Evolutionary conservation across 2,329 filamentous ascomycete species (phyloP).

Genomic region (Pleurostoma richardsiae): DNA sequence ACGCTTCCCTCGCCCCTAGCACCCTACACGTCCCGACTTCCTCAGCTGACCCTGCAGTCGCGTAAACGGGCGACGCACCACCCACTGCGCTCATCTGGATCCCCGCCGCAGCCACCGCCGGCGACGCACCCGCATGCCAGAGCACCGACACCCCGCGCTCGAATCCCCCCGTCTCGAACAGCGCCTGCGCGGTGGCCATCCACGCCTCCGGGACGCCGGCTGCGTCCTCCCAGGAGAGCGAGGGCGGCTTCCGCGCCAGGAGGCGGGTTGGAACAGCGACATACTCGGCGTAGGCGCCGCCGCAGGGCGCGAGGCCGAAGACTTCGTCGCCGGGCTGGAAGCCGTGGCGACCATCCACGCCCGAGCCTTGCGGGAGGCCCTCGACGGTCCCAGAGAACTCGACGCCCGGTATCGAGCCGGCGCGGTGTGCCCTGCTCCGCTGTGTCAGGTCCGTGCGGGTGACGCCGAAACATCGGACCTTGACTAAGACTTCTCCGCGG

Average conservation of each 20-base stretch:
- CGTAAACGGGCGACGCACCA: constrained; percentile 68
- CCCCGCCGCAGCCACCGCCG: constrained; percentile 75
- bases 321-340: constrained; percentile 77
- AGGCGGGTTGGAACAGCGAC: constrained; percentile 71
- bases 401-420: constrained; percentile 65
- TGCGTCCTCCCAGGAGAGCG: constrained; percentile 67
- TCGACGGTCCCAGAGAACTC: constrained; percentile 72
- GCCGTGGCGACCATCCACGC: constrained; percentile 21
- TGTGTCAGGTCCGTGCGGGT: constrained; percentile 83
- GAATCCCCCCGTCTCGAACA: constrained; percentile 77
- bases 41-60: constrained; percentile 72
- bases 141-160: constrained; percentile 66
- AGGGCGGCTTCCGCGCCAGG: constrained; percentile 73
- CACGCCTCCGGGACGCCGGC: constrained; percentile 84
- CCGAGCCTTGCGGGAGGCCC: constrained; percentile 37
- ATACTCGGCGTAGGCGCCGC: constrained; percentile 86
- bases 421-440: constrained; percentile 59
- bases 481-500: constrained; percentile 69
- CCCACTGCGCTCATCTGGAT: constrained; percentile 72
- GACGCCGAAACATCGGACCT: constrained; percentile 75
- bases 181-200: constrained; percentile 89
- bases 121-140: constrained; percentile 89
- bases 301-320: constrained; percentile 78
- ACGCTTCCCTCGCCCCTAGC: constrained; percentile 72
- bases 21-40: constrained; percentile 56